Base-by-base conservation (phyloP, 106 monocot species). In the Phalaenopsis aphrodite region DNA sequence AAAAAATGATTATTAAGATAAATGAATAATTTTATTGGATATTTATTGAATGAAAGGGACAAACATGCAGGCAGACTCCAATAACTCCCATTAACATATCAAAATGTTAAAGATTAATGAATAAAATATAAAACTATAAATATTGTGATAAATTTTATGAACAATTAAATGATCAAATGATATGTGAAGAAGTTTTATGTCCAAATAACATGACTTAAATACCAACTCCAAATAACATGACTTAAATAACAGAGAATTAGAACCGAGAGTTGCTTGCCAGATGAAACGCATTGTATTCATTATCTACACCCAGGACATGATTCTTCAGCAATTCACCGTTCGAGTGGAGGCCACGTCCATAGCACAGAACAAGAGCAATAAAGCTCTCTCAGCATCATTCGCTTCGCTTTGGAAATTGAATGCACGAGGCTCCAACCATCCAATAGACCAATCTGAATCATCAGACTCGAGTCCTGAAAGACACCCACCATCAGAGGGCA, bases 371-470 rank as follows among this genome's bases (percentile, higher is more conserved):
- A 15, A 94, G 86, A 6, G 92, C 94, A 8, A 92, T 90, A 71
- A 94, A 94, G 80, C 88, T 90, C 38, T 76, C 77, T 94, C 94
- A 1, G 55, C 42, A 15, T 89, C 83, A 21, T 76, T 58, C 41
- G 80, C 84, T 8, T 76, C 76, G 76, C 38, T 66, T 78, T 66
- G 66, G 81, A 92, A 90, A n/a, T 89, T 90, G 17, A 88, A 42
- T 5, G 84, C 83, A 19, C 90, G 94, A 2, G 90, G 92, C 49
- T 94, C 94, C 83, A 85, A 58, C 94, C 94, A 94, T n/a, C 94
- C 94, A 30, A 94, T 90, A 1, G 94, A 92, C 92, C 92, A 94
- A 81, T 94, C 94, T 0, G 92, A 92, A 81, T 88, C 94, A 56
- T 92, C 94, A 6, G 94, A 91, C 41, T 94, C 94, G 10, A 88